Conservation (phyloP, 805 yeast genomes). For the Wickerhamiella nectarea region DNA sequence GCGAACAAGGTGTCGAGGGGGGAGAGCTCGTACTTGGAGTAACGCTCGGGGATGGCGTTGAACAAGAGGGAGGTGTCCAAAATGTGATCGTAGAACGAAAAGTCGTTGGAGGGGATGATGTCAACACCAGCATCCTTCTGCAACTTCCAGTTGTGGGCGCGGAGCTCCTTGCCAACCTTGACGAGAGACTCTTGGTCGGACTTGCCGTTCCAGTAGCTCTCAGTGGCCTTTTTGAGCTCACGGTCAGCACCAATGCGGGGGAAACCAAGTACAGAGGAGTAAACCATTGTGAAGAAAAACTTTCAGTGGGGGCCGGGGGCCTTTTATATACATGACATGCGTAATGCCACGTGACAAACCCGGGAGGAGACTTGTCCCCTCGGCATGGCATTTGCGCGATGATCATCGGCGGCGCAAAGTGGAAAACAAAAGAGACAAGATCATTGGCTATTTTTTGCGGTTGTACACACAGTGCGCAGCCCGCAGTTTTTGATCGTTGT, state of each 20-base stretch:
- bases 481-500: too few relatives aligned
- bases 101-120: slow-evolving; percentile 92
- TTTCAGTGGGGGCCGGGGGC: background rate
- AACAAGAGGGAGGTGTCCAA: slow-evolving; percentile 82
- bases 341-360: background rate
- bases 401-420: too few relatives aligned
- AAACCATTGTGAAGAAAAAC: slow-evolving; percentile 50
- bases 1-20: slow-evolving; percentile 90
- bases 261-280: slow-evolving; percentile 96
- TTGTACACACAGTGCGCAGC: too few relatives aligned
- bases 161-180: slow-evolving; percentile 86
- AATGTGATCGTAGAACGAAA: slow-evolving; percentile 96
- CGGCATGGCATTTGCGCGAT: too few relatives aligned
- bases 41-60: slow-evolving; percentile 95
- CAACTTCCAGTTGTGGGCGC: slow-evolving; percentile 94
- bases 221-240: slow-evolving; percentile 97
- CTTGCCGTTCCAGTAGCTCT: slow-evolving; percentile 97
- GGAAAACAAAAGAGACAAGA: too few relatives aligned
- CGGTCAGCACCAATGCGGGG: slow-evolving; percentile 99
- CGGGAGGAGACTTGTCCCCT: too few relatives aligned
- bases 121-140: slow-evolving; percentile 97
- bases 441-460: too few relatives aligned
- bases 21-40: slow-evolving; percentile 78
- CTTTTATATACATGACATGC: background rate
- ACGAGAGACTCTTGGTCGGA: slow-evolving; percentile 72